These are phyloP conservation scores for Symbiodinium pilosum DNA, from an alignment of 73 alveolate species.

Conservation along the genomic window DNA sequence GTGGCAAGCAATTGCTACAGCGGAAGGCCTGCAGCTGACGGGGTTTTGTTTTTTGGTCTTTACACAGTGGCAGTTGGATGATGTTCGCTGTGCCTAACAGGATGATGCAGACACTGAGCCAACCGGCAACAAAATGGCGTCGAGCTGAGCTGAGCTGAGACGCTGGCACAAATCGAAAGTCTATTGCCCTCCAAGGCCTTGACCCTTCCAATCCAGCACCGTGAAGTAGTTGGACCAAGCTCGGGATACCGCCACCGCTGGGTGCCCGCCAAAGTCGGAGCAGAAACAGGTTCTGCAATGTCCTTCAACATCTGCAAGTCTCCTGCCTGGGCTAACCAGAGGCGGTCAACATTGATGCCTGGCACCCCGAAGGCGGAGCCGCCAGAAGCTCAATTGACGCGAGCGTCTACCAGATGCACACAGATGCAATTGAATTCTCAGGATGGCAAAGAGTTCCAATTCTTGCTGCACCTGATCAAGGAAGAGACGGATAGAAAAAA, in stretches of 20 bases:
- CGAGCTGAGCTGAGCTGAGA: neutral
- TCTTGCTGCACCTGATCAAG: slow-evolving; percentile 70
- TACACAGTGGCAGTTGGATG: too few species aligned
- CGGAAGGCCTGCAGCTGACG: neutral
- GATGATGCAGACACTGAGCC: neutral
- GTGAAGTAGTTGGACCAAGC: slow-evolving; percentile 79
- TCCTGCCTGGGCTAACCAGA: neutral
- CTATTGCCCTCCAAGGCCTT: slow-evolving; percentile 28
- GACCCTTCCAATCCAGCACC: slow-evolving; percentile 49
- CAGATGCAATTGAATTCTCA: too few species aligned
- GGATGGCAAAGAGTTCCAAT: slow-evolving; percentile 85
- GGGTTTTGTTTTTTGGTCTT: neutral
- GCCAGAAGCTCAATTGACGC: neutral
- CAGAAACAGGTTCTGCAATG: neutral
- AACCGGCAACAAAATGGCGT: neutral
- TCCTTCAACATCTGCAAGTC: neutral
- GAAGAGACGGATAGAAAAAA: slow-evolving; percentile 53
- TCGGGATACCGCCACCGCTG: slow-evolving; percentile 92
- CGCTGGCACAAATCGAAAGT: neutral
- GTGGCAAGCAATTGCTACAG: slow-evolving; percentile 65
- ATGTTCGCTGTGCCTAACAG: neutral
- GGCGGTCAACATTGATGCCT: slow-evolving; percentile 83
- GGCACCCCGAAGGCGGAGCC: slow-evolving; percentile 80
- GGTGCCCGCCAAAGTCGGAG: neutral
- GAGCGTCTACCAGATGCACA: neutral